Evolutionary conservation across 768 basidiomycete species (phyloP), one percentile per base, ranked within the genome.

Genomic region (Tulasnella sp.): DNA sequence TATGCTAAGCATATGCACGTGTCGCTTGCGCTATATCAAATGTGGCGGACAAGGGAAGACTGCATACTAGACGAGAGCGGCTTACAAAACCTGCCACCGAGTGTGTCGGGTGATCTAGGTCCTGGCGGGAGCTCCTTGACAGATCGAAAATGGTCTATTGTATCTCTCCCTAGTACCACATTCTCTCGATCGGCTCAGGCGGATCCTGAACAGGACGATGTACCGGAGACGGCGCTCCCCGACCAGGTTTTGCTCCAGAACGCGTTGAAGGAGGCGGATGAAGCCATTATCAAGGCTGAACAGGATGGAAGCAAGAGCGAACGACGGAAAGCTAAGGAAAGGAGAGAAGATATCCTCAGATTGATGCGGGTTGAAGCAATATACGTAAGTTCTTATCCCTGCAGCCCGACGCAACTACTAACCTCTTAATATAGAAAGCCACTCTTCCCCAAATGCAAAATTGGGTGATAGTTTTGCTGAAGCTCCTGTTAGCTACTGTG

Each of bases 41-140:
- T 94, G 82, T 97, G 91, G 90, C 79, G 86, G 69, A 88, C 91
- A 17, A 78, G 96, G 65, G 94, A 97, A 70, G 95, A 98, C 67
- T 97, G 87, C 68, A 89, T 96, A 78, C 84, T 85, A 1, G 81
- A 84, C 49, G 96, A 99, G 73, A 91, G 92, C 67, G 96, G 96
- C 11, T 71, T 96, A 61, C 47, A 59, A 21, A 4, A 29, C 3
- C 58, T 59, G 15, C 58, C 58, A 10, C 45, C 45, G 7, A 59
- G 58, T 50, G 34, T 50, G 3, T 59, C 58, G 8, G 58, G 19
- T 2, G 47, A 59, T 19, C 43, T 59, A n/a, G 58, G 58, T 7
- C 58, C 58, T 51, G 61, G 61, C 21, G 56, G 56, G 29, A 52
- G 56, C 26, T n/a, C 61, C 41, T 19, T 59, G 10, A 19, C 43